Conservation (phyloP, 2,329 filamentous ascomycete genomes). For the Beauveria asiatica region DNA sequence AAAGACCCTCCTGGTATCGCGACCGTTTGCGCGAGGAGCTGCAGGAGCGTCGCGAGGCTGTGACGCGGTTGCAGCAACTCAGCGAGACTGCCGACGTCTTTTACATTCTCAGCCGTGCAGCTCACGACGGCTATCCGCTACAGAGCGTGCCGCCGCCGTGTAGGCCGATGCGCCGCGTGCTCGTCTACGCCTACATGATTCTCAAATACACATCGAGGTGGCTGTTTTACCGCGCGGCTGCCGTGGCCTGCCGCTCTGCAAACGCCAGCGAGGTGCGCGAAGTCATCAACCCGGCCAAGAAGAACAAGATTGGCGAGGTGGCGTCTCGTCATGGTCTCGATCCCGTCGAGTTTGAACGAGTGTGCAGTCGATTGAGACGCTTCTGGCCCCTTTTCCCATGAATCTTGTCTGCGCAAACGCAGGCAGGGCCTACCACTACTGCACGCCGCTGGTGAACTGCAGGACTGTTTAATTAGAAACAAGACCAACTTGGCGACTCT, state of each 20-base stretch:
- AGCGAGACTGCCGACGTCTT: conserved; percentile 38
- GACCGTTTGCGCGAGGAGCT: conserved; percentile 31
- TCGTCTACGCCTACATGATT: conserved; percentile 33
- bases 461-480: too few relatives aligned
- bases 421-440: neutral
- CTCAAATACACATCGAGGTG: conserved; percentile 35
- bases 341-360: conserved; percentile 20
- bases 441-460: neutral
- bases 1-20: conserved; percentile 30
- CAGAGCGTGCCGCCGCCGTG: conserved; percentile 21
- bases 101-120: conserved; percentile 31
- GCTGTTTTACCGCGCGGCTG: conserved; percentile 30
- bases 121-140: conserved; percentile 28
- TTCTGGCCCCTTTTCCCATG: conserved; percentile 27
- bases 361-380: conserved; percentile 20
- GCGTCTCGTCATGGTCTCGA: conserved; percentile 31
- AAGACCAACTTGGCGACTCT: neutral
- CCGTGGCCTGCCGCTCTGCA: conserved; percentile 22
- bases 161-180: conserved; percentile 13
- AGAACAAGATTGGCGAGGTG: conserved; percentile 26
- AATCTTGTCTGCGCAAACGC: neutral
- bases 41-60: conserved; percentile 24
- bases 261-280: conserved; percentile 25
- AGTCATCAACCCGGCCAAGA: conserved; percentile 35
- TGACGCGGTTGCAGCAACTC: conserved; percentile 22